Evolutionary conservation across 1,284 basidiomycete species (phyloP).

Genomic region (Moesziomyces sp.): DNA sequence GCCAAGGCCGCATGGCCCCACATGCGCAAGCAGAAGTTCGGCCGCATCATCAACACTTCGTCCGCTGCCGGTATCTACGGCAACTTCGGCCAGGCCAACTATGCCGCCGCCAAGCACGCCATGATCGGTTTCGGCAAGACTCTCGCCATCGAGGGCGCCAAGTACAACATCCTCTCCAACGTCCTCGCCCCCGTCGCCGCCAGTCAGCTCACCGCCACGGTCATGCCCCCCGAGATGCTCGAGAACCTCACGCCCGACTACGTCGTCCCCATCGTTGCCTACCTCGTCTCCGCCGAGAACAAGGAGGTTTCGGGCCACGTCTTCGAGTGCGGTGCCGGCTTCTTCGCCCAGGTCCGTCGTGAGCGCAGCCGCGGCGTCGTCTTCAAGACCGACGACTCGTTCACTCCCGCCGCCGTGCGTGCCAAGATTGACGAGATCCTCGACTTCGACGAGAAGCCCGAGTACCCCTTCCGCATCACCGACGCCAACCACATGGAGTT

Average conservation of each 20-base stretch:
- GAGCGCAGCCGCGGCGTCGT: constrained; percentile 85
- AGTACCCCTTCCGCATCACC: constrained; percentile 78
- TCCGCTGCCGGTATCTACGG: constrained; percentile 73
- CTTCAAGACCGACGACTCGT: constrained; percentile 89
- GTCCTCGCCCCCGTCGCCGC: constrained; percentile 93
- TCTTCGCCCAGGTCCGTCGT: constrained; percentile 90
- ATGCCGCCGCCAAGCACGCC: constrained; percentile 71
- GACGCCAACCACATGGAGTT: constrained; percentile 74
- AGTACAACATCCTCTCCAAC: constrained; percentile 90
- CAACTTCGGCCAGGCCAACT: constrained; percentile 96
- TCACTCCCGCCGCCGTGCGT: constrained; percentile 87
- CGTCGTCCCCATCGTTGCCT: constrained; percentile 81
- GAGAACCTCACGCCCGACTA: constrained; percentile 91
- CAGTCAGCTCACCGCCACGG: constrained; percentile 90
- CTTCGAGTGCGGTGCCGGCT: constrained; percentile 95
- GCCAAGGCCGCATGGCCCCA: constrained; percentile 96
- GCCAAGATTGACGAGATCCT: constrained; percentile 73
- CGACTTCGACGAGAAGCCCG: constrained; percentile 79
- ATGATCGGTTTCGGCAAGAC: constrained; percentile 81
- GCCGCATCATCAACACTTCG: constrained; percentile 65
- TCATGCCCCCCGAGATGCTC: constrained; percentile 98
- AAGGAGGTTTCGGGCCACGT: constrained; percentile 81
- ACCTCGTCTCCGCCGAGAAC: constrained; percentile 64
- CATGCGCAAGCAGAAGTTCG: constrained; percentile 84
- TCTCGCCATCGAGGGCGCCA: constrained; percentile 83